These are phyloP conservation scores for Candida qinlingensis DNA, from an alignment of 805 yeast species.

Conservation along the genomic window DNA sequence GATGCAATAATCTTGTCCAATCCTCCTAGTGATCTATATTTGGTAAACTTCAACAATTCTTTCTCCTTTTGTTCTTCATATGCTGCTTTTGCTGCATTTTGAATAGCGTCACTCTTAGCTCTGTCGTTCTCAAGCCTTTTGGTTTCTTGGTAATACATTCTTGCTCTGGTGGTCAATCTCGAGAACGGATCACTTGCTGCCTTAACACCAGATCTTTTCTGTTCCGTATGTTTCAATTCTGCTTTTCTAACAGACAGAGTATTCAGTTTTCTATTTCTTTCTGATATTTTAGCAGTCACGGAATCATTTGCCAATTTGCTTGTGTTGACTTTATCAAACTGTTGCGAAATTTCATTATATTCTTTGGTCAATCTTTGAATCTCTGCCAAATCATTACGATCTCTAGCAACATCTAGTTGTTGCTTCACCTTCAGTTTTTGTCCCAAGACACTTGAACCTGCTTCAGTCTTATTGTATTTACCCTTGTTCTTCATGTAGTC, in stretches of 20 bases:
- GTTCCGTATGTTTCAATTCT: conserved; percentile 58
- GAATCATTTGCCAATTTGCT: conserved; percentile 25
- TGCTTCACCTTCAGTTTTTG: conserved; percentile 68
- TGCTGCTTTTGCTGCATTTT: conserved; percentile 35
- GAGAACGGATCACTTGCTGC: conserved; percentile 71
- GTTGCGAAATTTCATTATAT: conserved; percentile 33
- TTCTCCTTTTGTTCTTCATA: conserved; percentile 43
- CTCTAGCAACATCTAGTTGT: conserved; percentile 66
- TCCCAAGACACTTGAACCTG: conserved; percentile 72
- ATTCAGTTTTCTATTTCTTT: conserved; percentile 77
- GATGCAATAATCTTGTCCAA: conserved; percentile 45
- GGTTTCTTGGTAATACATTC: conserved; percentile 62
- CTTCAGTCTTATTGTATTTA: conserved; percentile 48
- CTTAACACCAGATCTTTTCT: conserved; percentile 41
- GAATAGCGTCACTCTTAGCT: conserved; percentile 49
- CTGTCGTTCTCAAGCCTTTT: conserved; percentile 54
- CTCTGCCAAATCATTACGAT: conserved; percentile 37
- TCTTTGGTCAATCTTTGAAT: conserved; percentile 30
- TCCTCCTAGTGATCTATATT: conserved; percentile 54
- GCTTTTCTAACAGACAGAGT: conserved; percentile 74
- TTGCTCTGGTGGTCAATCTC: conserved; percentile 82
- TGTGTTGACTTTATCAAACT: conserved; percentile 29
- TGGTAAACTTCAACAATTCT: conserved; percentile 40
- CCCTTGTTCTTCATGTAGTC: conserved; percentile 73
- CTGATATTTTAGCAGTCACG: conserved; percentile 26